A percentile compares a stretch with the other conserved stretches of the same genome.
phyloP scores from a whole-genome alignment of 2,329 filamentous ascomycete genomes.

The Cladorrhinum sp. region DNA sequence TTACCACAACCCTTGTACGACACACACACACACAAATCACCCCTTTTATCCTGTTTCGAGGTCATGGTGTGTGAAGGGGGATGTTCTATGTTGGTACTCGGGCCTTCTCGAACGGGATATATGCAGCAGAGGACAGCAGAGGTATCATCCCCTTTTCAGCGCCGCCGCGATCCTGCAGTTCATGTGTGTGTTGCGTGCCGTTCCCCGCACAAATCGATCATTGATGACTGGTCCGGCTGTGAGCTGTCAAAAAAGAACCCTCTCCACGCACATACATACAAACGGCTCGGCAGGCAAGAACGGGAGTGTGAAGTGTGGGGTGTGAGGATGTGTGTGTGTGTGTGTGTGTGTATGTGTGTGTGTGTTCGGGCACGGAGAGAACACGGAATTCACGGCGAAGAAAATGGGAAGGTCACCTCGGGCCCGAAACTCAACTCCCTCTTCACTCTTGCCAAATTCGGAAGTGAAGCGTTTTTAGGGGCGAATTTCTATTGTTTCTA shows the following conservation, averaged over 20 bases:
- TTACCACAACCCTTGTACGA: too few relatives aligned
- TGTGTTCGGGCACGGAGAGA: too few relatives aligned
- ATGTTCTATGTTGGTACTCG: not conserved
- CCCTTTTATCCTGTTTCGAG: not conserved
- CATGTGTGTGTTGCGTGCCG: not conserved
- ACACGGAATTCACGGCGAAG: too few relatives aligned
- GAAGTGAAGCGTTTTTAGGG: too few relatives aligned
- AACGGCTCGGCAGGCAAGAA: not conserved
- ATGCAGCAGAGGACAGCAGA: too few relatives aligned
- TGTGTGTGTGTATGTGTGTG: too few relatives aligned
- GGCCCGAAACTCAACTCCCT: not conserved
- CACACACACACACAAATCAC: too few relatives aligned
- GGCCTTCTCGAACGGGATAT: constrained; percentile 1
- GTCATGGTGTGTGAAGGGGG: not conserved
- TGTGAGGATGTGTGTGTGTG: too few relatives aligned
- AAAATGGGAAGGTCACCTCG: not conserved
- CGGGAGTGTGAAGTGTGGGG: not conserved
- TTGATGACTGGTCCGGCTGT: not conserved
- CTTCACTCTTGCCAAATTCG: too few relatives aligned
- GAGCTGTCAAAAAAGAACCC: too few relatives aligned
- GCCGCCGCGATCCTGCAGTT: not conserved
- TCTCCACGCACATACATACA: not conserved
- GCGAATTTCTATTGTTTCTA: not conserved
- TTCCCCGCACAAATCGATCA: not conserved
- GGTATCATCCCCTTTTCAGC: not conserved